Conservation (phyloP, 1,284 basidiomycete species). For the Paramarasmius palmivorus region DNA sequence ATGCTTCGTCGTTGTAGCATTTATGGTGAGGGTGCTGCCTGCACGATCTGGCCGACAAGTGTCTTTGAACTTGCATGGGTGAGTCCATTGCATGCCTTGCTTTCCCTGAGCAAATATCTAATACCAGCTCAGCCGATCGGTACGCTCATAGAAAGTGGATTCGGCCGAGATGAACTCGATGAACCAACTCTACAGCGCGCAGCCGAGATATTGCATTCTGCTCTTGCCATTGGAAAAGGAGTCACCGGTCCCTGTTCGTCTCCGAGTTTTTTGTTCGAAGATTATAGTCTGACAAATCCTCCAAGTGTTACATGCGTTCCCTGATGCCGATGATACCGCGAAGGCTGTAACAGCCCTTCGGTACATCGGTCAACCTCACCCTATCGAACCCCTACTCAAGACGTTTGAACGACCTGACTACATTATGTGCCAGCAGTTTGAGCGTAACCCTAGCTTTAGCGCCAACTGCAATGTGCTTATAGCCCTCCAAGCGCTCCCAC, state of each 20-base stretch:
- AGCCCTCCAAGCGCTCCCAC: background rate
- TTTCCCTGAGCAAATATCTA: background rate
- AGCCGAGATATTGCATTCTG: background rate
- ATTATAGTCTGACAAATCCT: background rate
- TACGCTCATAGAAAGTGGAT: constrained; percentile 5
- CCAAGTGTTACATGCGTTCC: background rate
- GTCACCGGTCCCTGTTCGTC: constrained; percentile 2
- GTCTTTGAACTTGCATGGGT: constrained; percentile 6
- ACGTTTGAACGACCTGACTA: constrained; percentile 1
- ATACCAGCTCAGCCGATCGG: background rate
- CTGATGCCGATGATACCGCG: constrained; percentile 8
- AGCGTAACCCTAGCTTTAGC: constrained; percentile 7
- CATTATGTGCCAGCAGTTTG: constrained; percentile 6
- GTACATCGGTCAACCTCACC: constrained; percentile 2
- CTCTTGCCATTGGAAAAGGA: background rate
- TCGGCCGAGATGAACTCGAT: background rate
- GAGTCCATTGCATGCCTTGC: background rate
- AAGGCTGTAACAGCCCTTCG: constrained; percentile 3
- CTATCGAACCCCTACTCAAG: background rate
- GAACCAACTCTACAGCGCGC: background rate
- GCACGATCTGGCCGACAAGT: constrained; percentile 5
- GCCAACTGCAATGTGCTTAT: constrained; percentile 6
- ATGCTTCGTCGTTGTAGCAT: background rate
- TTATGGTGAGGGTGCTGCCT: constrained; percentile 4
- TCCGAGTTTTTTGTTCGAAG: background rate